Base-by-base conservation (phyloP, 495 filamentous ascomycete genomes). In the Cercophora samala region DNA sequence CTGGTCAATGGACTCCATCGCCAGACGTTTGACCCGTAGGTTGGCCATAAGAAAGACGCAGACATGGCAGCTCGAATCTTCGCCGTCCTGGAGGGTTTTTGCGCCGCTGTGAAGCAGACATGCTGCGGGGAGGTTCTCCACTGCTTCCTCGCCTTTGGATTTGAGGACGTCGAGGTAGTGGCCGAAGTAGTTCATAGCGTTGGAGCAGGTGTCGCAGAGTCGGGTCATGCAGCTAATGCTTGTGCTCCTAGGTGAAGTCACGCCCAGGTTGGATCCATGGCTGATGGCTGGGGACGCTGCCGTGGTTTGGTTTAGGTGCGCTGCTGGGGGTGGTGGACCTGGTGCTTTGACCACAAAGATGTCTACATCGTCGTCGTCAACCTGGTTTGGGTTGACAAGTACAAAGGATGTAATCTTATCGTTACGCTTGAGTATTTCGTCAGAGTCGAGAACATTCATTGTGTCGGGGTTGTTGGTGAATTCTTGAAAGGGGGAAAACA, bases 41-140 rank as follows among this genome's bases (percentile, higher is more conserved):
- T 60, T 66, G 56, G 64, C 64, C 64, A 66, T 66, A 15, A 66
- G 58, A 15, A 60, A 26, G 8, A 60, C 37, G 15, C 64, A 66
- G 32, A 66, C 5, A 46, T 46, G 37, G 37, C 37, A 46, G 9
- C 37, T 8, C 6, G 0, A 9, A 46, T 46, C 37, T 46, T 46
- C 37, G 6, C 37, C 37, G 15, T 46, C 37, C 13, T 46, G 37
- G 13, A 46, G 37, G 37, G 37, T 46, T 9, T 46, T 46, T 46
- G 37, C 37, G 37, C 37, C 37, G 11, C 3, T 46, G 37, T 46
- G 37, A 2, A 46, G 37, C 37, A 46, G 13, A 17, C 37, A 46
- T 46, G 37, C 37, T 1, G 37, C 2, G 8, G 37, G 37, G 11
- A 46, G 37, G 13, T 13, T 9, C 15, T 46, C 15, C 37, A 18